Evolutionary conservation across 768 basidiomycete genomes (phyloP).

Genomic region (Nidularia sp.): DNA sequence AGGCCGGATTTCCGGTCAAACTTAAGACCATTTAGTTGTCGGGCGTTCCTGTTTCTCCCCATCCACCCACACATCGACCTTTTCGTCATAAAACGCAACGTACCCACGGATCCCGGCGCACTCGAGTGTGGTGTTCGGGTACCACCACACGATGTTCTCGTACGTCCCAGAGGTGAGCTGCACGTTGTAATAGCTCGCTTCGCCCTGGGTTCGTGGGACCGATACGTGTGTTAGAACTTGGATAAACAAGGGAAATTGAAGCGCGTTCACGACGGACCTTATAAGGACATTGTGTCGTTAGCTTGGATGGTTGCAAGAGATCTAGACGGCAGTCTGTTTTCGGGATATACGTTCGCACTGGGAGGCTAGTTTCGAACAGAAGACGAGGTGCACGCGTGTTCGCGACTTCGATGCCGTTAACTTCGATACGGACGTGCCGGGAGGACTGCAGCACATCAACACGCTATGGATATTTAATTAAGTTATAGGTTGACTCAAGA

Average conservation of each 20-base stretch:
- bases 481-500: neutral
- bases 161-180: conserved; percentile 35
- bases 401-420: conserved; percentile 60
- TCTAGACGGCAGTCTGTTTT: conserved; percentile 50
- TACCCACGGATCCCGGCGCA: conserved; percentile 46
- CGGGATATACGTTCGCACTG: conserved; percentile 58
- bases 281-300: conserved; percentile 54
- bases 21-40: conserved; percentile 8
- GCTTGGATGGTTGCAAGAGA: conserved; percentile 41
- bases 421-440: conserved; percentile 54
- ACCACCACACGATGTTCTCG: conserved; percentile 62
- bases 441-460: conserved; percentile 60
- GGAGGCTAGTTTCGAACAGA: conserved; percentile 55
- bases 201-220: conserved; percentile 34
- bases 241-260: neutral
- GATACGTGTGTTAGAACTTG: too few relatives aligned
- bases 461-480: conserved; percentile 31
- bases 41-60: conserved; percentile 45
- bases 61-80: conserved; percentile 63
- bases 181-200: conserved; percentile 55
- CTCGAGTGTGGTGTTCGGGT: conserved; percentile 48
- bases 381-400: conserved; percentile 51
- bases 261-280: conserved; percentile 36
- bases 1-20: neutral
- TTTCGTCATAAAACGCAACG: conserved; percentile 63